Evolutionary conservation across 2,329 filamentous ascomycete species (phyloP), one percentile per base, ranked within the genome.

Genomic region (Phialocephala subalpina): DNA sequence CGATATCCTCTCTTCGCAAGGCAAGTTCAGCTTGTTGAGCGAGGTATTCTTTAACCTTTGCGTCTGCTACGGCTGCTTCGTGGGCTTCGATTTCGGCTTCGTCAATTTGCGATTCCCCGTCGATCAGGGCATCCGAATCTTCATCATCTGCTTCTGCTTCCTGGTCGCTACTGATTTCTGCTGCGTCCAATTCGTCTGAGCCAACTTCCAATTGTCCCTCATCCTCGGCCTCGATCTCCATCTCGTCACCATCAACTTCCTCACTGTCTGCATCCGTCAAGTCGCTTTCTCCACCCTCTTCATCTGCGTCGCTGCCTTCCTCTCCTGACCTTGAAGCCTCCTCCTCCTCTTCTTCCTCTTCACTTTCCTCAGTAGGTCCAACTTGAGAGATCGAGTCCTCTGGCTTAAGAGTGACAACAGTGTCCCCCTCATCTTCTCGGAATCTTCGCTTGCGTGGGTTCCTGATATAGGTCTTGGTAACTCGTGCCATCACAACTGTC

Each of bases 21-120:
- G 63, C 71, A 22, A 77, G 63, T 59, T 74, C 70, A 3, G 69
- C 71, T 63, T 77, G 74, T 64, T 68, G 66, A 49, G 68, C 70
- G 36, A 77, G 70, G 58, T 73, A 76, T 62, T 76, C 68, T 20
- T 73, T 47, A 8, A 74, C 73, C 60, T 74, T 77, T 11, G 66
- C 68, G 16, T 73, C 67, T 1, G 72, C 60, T 20, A 62, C 38
- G 47, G 64, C 52, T 20, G 55, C 53, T 56, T 61, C 63, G 61
- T 62, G 9, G 22, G 64, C 60, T 29, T 64, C 33, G 12, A 61
- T 63, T 6, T 64, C 61, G 8, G 60, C 60, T 42, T 65, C 60
- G 20, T 62, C 63, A n/a, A 36, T 27, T 35, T 29, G 20, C 27
- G 29, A 16, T 9, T 63, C 42, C 29, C 52, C 57, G 8, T 60